phyloP scores from a whole-genome alignment of 768 basidiomycete genomes.

The Gyrodon lividus region DNA sequence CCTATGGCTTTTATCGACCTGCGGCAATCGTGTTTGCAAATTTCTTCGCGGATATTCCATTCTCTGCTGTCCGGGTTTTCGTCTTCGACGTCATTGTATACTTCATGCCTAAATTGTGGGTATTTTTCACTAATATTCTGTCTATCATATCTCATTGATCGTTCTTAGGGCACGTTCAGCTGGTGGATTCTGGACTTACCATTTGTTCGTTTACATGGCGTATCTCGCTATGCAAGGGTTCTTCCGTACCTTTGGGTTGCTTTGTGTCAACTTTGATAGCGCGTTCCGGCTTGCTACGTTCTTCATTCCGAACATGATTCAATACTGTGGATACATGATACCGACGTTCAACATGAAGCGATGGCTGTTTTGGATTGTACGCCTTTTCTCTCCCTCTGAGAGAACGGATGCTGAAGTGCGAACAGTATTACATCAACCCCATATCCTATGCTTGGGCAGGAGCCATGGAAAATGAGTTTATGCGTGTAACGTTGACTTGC shows the following conservation, averaged over 20 bases:
- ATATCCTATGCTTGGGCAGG: constrained; percentile 75
- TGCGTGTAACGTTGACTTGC: constrained; percentile 59
- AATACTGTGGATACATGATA: constrained; percentile 71
- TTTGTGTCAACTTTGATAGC: constrained; percentile 53
- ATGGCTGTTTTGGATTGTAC: constrained; percentile 84
- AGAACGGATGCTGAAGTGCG: constrained; percentile 8
- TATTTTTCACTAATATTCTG: constrained; percentile 23
- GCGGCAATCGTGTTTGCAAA: constrained; percentile 65
- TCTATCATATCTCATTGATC: constrained; percentile 13
- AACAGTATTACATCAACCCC: constrained; percentile 73
- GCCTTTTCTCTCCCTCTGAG: constrained; percentile 21
- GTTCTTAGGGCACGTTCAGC: constrained; percentile 31
- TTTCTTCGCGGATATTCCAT: constrained; percentile 66
- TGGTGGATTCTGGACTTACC: constrained; percentile 54
- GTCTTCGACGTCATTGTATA: constrained; percentile 67
- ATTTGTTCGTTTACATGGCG: constrained; percentile 61
- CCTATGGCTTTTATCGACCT: constrained; percentile 65
- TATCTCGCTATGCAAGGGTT: constrained; percentile 80
- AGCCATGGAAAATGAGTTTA: constrained; percentile 85
- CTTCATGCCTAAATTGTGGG: constrained; percentile 58
- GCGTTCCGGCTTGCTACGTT: constrained; percentile 58
- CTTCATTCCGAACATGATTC: constrained; percentile 74
- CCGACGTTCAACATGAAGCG: constrained; percentile 69
- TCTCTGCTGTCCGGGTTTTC: constrained; percentile 58
- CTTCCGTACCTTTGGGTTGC: constrained; percentile 71